These are phyloP conservation scores for Umbelopsis sp. DNA, from an alignment of 371 early-diverging fungal species.

Conservation along the genomic window DNA sequence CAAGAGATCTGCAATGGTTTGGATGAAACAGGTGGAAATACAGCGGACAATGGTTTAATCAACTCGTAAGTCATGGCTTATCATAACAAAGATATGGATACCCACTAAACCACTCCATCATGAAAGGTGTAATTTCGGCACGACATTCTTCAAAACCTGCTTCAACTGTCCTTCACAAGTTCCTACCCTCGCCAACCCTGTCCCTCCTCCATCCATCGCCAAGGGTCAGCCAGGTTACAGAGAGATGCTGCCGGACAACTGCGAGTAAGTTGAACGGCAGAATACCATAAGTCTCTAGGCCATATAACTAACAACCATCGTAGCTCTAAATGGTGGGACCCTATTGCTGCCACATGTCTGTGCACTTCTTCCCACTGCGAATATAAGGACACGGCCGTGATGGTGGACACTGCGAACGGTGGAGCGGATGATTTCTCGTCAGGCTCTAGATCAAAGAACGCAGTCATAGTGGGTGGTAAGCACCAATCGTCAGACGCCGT, in stretches of 20 bases:
- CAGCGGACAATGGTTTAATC: constrained; percentile 47
- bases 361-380: constrained; percentile 52
- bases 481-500: no score
- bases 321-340: constrained; percentile 74
- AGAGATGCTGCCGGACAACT: constrained; percentile 56
- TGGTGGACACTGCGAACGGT: neutral
- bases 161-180: constrained; percentile 63
- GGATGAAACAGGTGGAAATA: constrained; percentile 57
- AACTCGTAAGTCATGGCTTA: constrained; percentile 29
- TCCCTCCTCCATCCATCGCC: constrained; percentile 48
- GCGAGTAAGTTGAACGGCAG: constrained; percentile 53
- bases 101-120: no score
- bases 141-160: constrained; percentile 62
- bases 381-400: constrained; percentile 49
- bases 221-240: constrained; percentile 54
- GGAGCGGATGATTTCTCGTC: neutral
- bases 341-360: constrained; percentile 56
- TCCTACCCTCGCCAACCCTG: constrained; percentile 58
- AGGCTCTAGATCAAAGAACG: neutral
- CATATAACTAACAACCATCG: neutral
- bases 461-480: neutral
- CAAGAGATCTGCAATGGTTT: constrained; percentile 77
- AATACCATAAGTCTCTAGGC: neutral
- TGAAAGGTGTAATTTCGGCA: constrained; percentile 55
- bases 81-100: constrained; percentile 18